A percentile compares a stretch with the other conserved stretches of the same genome.
phyloP scores from a whole-genome alignment of 768 basidiomycete genomes.

The Ephemerocybe angulata region DNA sequence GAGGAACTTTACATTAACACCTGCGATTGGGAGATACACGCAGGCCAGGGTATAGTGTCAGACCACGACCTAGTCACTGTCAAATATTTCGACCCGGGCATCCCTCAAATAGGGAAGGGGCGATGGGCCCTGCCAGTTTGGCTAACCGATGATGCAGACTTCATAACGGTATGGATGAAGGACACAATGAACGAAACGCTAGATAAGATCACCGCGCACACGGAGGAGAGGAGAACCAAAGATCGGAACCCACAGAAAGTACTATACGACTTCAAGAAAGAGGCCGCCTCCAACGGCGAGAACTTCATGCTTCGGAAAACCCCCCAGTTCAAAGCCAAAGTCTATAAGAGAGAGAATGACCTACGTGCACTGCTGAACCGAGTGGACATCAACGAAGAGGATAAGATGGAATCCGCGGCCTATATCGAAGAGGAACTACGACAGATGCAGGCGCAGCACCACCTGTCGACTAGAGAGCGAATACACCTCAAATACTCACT shows the following conservation, averaged over 20 bases:
- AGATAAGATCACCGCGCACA: background rate
- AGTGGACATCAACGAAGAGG: background rate
- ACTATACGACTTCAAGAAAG: constrained; percentile 3
- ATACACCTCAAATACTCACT: background rate
- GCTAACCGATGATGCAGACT: constrained; percentile 17
- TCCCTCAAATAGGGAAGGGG: constrained; percentile 29
- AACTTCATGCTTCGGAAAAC: background rate
- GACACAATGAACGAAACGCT: background rate
- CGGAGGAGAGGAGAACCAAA: background rate
- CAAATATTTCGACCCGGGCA: constrained; percentile 14
- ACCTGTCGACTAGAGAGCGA: background rate
- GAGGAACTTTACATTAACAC: constrained; percentile 5
- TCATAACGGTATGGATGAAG: background rate
- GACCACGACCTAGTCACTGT: constrained; percentile 32
- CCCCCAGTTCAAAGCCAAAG: background rate
- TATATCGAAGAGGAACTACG: background rate
- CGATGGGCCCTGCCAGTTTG: constrained; percentile 26
- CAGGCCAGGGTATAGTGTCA: constrained; percentile 16
- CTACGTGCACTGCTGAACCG: background rate
- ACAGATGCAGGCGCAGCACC: background rate
- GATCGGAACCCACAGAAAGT: background rate
- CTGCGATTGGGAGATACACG: constrained; percentile 24
- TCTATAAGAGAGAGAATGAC: background rate
- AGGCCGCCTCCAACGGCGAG: background rate
- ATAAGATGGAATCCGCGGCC: background rate